Conservation (phyloP, 2,329 filamentous ascomycete genomes). For the Capronia americana region DNA sequence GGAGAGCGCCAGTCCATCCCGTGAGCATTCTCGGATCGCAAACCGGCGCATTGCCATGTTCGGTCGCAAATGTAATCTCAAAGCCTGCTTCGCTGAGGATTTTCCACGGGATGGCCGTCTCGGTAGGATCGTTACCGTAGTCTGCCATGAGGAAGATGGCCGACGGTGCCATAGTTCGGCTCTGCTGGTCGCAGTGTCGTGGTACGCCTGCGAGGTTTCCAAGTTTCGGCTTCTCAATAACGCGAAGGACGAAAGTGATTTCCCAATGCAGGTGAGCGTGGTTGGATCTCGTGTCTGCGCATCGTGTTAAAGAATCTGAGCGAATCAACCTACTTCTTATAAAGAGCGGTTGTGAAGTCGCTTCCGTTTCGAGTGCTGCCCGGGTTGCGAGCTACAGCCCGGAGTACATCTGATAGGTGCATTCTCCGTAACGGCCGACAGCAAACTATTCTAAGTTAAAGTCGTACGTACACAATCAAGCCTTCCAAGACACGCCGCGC, state of each 20-base stretch:
- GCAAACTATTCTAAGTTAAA: too few relatives aligned
- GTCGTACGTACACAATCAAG: too few relatives aligned
- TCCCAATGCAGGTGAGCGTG: neutral
- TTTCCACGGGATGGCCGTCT: constrained; percentile 59
- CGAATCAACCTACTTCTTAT: neutral
- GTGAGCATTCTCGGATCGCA: constrained; percentile 60
- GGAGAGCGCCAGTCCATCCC: constrained; percentile 58
- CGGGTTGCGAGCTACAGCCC: too few relatives aligned
- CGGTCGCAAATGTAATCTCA: constrained; percentile 58
- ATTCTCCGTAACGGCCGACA: too few relatives aligned
- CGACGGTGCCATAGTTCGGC: constrained; percentile 42
- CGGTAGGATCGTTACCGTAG: constrained; percentile 63
- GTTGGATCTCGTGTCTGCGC: neutral
- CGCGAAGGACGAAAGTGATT: neutral
- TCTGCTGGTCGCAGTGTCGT: neutral
- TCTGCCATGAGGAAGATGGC: constrained; percentile 61
- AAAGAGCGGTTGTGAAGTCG: too few relatives aligned
- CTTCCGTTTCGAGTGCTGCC: too few relatives aligned
- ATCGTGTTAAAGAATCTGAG: neutral
- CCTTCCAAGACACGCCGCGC: too few relatives aligned
- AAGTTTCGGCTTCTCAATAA: neutral
- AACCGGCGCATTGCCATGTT: constrained; percentile 54
- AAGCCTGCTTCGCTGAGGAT: constrained; percentile 58
- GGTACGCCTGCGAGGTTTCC: neutral
- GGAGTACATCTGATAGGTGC: too few relatives aligned